Evolutionary conservation across 345 rosid genomes (phyloP).

Genomic region (Theobroma cacao): DNA sequence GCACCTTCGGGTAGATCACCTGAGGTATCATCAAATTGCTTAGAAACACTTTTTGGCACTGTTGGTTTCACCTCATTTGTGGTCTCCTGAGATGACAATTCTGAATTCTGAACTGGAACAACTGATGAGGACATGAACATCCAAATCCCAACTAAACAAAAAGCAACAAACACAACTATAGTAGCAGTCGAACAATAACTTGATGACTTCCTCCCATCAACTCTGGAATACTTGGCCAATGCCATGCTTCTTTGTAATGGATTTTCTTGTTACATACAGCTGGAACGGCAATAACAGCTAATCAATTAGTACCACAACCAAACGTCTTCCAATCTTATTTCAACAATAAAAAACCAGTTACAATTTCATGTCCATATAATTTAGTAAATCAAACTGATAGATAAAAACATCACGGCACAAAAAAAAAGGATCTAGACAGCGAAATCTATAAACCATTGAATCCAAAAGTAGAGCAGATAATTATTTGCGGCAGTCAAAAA

Average conservation of each 20-base stretch:
- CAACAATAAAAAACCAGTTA: background rate
- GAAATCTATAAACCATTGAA: background rate
- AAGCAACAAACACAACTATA: conserved; percentile 54
- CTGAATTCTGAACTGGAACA: conserved; percentile 40
- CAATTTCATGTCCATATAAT: background rate
- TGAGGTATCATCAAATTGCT: conserved; percentile 27
- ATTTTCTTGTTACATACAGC: conserved; percentile 25
- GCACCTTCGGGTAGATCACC: conserved; percentile 37
- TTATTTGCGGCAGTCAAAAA: background rate
- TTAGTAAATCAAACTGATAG: background rate
- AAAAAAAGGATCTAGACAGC: background rate
- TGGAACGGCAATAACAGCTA: conserved; percentile 13
- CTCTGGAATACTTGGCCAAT: conserved; percentile 51
- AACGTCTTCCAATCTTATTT: conserved; percentile 2
- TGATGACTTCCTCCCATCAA: conserved; percentile 65
- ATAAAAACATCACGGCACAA: background rate
- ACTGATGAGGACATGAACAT: conserved; percentile 76
- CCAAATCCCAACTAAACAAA: conserved; percentile 83
- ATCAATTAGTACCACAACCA: conserved; percentile 4
- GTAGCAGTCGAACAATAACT: conserved; percentile 60
- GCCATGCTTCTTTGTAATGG: conserved; percentile 45
- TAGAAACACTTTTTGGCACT: conserved; percentile 17
- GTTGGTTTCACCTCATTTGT: conserved; percentile 29
- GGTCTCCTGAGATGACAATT: conserved; percentile 31
- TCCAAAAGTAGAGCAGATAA: background rate